phyloP scores from a whole-genome alignment of 2,329 filamentous ascomycete species.

The Fusarium lateritium region DNA sequence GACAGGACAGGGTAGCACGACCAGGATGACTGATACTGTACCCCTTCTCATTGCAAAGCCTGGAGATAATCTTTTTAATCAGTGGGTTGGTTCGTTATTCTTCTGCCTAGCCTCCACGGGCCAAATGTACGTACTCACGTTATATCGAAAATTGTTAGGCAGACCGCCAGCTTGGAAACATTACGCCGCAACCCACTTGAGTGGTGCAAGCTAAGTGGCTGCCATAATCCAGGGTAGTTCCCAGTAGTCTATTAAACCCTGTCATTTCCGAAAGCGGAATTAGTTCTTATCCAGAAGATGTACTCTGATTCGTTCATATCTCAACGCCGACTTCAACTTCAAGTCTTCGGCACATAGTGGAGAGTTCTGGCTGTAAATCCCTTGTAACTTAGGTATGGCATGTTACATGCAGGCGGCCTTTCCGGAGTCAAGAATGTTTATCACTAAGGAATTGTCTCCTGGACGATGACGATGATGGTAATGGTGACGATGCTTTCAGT shows the following conservation, averaged over 20 bases:
- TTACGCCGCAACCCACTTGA: not conserved
- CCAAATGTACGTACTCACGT: too few species aligned
- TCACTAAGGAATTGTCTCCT: not conserved
- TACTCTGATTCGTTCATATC: slow-evolving; percentile 1
- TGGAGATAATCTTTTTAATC: not conserved
- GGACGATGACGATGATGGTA: slow-evolving; percentile 9
- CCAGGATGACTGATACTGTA: too few species aligned
- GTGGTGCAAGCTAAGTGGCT: slow-evolving; percentile 1
- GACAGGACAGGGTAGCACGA: too few species aligned
- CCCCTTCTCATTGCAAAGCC: too few species aligned
- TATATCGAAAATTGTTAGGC: slow-evolving; percentile 43
- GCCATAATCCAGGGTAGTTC: not conserved
- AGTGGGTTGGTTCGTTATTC: not conserved
- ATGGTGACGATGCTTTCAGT: not conserved
- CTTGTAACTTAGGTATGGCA: slow-evolving; percentile 3
- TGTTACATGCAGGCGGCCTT: slow-evolving; percentile 42
- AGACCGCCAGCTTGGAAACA: slow-evolving; percentile 32
- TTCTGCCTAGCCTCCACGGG: not conserved
- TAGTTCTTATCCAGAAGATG: not conserved
- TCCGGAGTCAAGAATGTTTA: slow-evolving; percentile 6
- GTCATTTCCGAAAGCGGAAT: slow-evolving; percentile 1
- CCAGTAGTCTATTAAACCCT: not conserved
- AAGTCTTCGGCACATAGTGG: too few species aligned
- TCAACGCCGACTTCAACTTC: not conserved
- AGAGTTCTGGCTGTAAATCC: not conserved